phyloP scores from a whole-genome alignment of 768 basidiomycete genomes.

The Chalciporus pseudorubinellus region DNA sequence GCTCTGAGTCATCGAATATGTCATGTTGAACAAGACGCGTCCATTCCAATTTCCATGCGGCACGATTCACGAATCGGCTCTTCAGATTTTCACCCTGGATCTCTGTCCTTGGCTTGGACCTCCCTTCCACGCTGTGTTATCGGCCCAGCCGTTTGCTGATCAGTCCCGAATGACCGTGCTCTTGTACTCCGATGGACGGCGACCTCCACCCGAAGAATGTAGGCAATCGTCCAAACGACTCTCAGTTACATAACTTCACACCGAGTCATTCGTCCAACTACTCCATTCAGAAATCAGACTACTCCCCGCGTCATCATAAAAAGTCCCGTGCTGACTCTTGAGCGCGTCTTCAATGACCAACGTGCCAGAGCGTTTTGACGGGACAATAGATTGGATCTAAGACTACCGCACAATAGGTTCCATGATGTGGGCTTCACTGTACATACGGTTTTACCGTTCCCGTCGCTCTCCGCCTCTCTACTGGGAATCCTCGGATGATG shows the following conservation, averaged over 20 bases:
- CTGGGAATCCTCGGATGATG: neutral
- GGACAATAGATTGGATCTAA: slow-evolving; percentile 19
- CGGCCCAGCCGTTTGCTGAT: too few species aligned
- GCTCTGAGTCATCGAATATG: too few species aligned
- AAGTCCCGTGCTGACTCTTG: neutral
- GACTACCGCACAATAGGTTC: neutral
- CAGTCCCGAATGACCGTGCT: neutral
- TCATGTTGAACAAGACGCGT: neutral
- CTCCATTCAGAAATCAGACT: slow-evolving; percentile 11
- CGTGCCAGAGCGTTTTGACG: neutral
- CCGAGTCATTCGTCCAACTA: neutral
- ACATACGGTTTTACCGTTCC: slow-evolving; percentile 16
- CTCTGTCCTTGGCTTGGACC: neutral
- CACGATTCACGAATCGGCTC: neutral
- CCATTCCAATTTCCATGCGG: neutral
- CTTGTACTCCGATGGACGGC: slow-evolving; percentile 26
- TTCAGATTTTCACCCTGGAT: neutral
- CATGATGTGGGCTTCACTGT: slow-evolving; percentile 1
- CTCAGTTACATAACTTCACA: slow-evolving; percentile 17
- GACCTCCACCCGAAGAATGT: slow-evolving; percentile 15
- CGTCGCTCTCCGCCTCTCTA: slow-evolving; percentile 15
- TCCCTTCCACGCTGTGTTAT: too few species aligned
- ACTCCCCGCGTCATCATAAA: slow-evolving; percentile 2
- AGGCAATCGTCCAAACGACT: slow-evolving; percentile 9
- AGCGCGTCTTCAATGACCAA: neutral